Conservation (phyloP, 2,329 filamentous ascomycete genomes). For the Fusarium ramigenum region DNA sequence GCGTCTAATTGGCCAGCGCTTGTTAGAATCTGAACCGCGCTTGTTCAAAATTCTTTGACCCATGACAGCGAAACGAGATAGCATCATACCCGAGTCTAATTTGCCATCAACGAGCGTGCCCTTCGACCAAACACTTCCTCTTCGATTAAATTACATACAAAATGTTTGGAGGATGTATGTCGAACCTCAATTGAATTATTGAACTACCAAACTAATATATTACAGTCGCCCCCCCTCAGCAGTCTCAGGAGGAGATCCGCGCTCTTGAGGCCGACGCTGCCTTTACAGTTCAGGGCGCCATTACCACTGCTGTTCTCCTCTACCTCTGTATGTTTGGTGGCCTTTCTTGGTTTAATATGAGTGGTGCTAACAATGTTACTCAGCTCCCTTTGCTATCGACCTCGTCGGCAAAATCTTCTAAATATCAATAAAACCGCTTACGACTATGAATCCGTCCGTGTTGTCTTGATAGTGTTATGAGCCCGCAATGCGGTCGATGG, state of each 20-base stretch:
- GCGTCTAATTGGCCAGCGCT: conserved; percentile 22
- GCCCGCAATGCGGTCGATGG: conserved; percentile 19
- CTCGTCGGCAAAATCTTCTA: conserved; percentile 58
- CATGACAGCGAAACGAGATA: conserved; percentile 35
- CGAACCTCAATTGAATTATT: background rate
- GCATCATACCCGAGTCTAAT: conserved; percentile 38
- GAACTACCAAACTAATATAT: conserved; percentile 29
- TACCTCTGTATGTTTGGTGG: conserved; percentile 74
- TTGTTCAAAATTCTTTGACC: conserved; percentile 40
- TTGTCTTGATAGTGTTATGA: conserved; percentile 8
- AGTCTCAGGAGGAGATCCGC: conserved; percentile 75
- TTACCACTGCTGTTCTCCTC: conserved; percentile 72
- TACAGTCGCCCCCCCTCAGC: conserved; percentile 73
- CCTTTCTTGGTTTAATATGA: background rate
- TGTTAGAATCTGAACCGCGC: background rate
- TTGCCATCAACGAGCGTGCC: conserved; percentile 7
- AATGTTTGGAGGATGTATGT: conserved; percentile 73
- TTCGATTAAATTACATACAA: conserved; percentile 41
- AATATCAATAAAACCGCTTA: background rate
- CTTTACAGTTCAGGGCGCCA: conserved; percentile 72
- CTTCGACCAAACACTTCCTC: background rate
- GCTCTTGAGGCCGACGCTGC: conserved; percentile 74
- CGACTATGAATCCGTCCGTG: background rate
- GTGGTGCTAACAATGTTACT: conserved; percentile 8
- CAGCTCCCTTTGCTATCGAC: conserved; percentile 69